Evolutionary conservation across 1,284 basidiomycete genomes (phyloP).

Genomic region (Trametes pubescens): DNA sequence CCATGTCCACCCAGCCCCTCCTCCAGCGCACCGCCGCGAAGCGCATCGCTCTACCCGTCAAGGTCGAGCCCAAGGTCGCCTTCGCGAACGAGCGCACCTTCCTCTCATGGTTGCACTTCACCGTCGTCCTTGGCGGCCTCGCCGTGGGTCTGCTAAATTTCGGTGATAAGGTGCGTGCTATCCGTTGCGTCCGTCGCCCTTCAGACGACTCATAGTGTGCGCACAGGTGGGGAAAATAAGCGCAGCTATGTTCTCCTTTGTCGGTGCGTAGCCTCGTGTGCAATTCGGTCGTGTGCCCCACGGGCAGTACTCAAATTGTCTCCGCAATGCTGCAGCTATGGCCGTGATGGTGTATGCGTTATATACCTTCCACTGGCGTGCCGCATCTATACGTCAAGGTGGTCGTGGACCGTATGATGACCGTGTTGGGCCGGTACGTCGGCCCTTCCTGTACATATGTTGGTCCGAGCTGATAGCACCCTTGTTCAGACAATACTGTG

Average conservation of each 20-base stretch:
- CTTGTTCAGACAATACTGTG: constrained; percentile 81
- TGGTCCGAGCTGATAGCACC: background rate
- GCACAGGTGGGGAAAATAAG: constrained; percentile 87
- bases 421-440: constrained; percentile 82
- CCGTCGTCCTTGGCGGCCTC: constrained; percentile 92
- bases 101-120: constrained; percentile 96
- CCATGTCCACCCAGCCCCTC: constrained; percentile 97
- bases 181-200: background rate
- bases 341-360: constrained; percentile 97
- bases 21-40: constrained; percentile 96
- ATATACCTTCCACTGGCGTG: constrained; percentile 96
- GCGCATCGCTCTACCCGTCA: constrained; percentile 93
- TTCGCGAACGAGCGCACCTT: constrained; percentile 97
- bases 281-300: constrained; percentile 21
- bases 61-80: constrained; percentile 94
- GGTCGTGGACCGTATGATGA: constrained; percentile 98
- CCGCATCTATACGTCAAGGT: constrained; percentile 89
- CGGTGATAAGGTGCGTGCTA: constrained; percentile 81
- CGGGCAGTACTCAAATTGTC: background rate
- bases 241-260: constrained; percentile 91
- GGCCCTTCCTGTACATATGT: constrained; percentile 21
- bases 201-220: background rate
- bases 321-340: constrained; percentile 70
- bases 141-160: constrained; percentile 98
- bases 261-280: constrained; percentile 65